These are phyloP conservation scores for Myxozyma kluyveri DNA, from an alignment of 805 yeast species.

Conservation along the genomic window DNA sequence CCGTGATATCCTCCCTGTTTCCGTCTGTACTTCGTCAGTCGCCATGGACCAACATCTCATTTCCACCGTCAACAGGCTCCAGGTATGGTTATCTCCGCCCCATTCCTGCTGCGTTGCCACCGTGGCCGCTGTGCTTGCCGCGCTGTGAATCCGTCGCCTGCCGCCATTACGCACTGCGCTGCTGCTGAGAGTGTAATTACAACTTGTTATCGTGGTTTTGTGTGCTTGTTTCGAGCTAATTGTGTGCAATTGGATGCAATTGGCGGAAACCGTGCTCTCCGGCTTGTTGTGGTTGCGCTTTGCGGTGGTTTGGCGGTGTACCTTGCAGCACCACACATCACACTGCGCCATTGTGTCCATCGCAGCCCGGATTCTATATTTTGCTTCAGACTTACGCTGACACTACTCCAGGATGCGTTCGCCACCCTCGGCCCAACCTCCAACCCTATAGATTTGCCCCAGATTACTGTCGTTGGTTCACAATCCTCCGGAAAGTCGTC, in stretches of 20 bases:
- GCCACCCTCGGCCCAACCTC: slow-evolving; percentile 93
- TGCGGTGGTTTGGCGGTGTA: not conserved
- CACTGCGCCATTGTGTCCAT: too few relatives aligned
- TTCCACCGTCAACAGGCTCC: slow-evolving; percentile 33
- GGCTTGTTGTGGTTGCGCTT: not conserved
- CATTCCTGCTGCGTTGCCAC: not conserved
- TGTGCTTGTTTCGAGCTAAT: too few relatives aligned
- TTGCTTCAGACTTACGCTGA: too few relatives aligned
- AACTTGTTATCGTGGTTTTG: too few relatives aligned
- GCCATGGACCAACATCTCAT: slow-evolving; percentile 34
- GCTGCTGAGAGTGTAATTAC: too few relatives aligned
- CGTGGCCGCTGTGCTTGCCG: too few relatives aligned
- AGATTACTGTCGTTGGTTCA: slow-evolving; percentile 92
- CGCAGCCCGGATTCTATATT: too few relatives aligned
- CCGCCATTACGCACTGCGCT: too few relatives aligned
- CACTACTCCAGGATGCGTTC: slow-evolving; percentile 68
- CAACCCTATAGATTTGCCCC: slow-evolving; percentile 90
- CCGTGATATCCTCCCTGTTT: not conserved
- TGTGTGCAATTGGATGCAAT: too few relatives aligned
- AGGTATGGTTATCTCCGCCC: slow-evolving; percentile 18
- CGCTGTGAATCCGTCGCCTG: too few relatives aligned
- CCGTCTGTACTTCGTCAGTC: not conserved
- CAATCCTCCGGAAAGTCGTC: slow-evolving; percentile 89
- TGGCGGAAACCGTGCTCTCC: too few relatives aligned
- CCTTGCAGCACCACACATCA: too few relatives aligned